Evolutionary conservation across 805 yeast species (phyloP).

Genomic region (Hanseniaspora mollemarum): DNA sequence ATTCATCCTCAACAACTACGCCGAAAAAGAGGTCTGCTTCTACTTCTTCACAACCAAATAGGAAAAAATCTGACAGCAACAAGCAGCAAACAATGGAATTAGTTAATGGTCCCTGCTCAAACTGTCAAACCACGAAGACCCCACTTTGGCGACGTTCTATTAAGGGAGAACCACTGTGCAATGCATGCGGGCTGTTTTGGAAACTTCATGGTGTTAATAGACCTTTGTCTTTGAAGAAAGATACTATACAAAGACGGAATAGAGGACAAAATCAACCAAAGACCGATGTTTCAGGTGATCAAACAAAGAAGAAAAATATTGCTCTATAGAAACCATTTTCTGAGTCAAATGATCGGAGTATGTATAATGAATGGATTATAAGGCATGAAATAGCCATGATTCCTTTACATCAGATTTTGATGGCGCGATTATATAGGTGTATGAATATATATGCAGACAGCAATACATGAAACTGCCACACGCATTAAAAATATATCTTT

Average conservation of each 20-base stretch:
- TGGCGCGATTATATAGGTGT: too few relatives aligned
- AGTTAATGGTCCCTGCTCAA: slow-evolving; percentile 44
- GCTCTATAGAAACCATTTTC: too few relatives aligned
- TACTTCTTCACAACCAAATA: not conserved
- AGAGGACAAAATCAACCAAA: slow-evolving; percentile 28
- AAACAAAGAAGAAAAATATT: too few relatives aligned
- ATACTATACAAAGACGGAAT: slow-evolving; percentile 81
- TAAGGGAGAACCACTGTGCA: slow-evolving; percentile 80
- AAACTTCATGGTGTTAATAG: slow-evolving; percentile 88
- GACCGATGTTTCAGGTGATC: too few relatives aligned
- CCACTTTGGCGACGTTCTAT: slow-evolving; percentile 92
- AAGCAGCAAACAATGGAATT: not conserved
- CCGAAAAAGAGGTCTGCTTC: not conserved
- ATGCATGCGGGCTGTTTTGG: slow-evolving; percentile 86
- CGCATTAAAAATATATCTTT: too few relatives aligned
- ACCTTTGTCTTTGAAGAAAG: slow-evolving; percentile 80
- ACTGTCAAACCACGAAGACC: slow-evolving; percentile 80
- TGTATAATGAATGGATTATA: too few relatives aligned
- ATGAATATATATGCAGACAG: too few relatives aligned
- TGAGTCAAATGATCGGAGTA: too few relatives aligned
- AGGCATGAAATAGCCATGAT: too few relatives aligned
- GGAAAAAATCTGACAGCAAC: not conserved
- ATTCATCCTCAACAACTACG: not conserved
- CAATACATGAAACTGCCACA: too few relatives aligned
- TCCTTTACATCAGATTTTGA: too few relatives aligned